Evolutionary conservation across 192 early-diverging fungal species (phyloP), one percentile per base, ranked within the genome.

Genomic region (Gryganskiella cystojenkinii): DNA sequence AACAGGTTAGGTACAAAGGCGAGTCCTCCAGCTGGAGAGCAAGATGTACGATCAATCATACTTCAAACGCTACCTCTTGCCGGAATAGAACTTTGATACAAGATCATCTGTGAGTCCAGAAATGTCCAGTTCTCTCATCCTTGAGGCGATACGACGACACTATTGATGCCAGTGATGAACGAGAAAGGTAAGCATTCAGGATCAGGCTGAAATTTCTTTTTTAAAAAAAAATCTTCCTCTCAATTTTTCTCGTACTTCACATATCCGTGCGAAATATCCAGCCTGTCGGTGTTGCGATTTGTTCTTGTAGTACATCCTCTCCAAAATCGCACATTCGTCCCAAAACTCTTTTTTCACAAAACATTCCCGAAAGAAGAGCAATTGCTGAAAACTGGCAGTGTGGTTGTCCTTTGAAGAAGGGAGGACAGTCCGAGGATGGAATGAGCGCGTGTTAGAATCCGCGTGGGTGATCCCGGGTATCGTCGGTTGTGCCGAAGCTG

Each of bases 271-370:
- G 69, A 85, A 85, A 47, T 85, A 81, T 1, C 50, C 46, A 20
- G 83, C 37, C 8, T 66, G 67, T 58, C 74, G 45, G 20, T 85
- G 83, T 56, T 85, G 83, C 17, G 68, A 76, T 50, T 83, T 85
- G 67, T 85, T 85, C 56, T 85, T 85, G 50, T 85, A 85, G 50
- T 83, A 62, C 40, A 85, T 67, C 56, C 79, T 31, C 43, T 85
- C 83, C 20, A 85, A 55, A 27, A 83, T 71, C 19, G 64, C 64
- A 15, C 55, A 40, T 55, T 85, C 83, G 13, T 68, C 71, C 83
- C 81, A 85, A 11, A 85, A 73, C 30, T 83, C 79, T 4, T 31
- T 57, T 47, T 68, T 79, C 4, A 71, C 70, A 49, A 80, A 80
- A 68, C 54, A 71, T 57, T 72, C 71, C 44, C 53, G 64, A 10